Percentiles rank a stretch among this genome's conserved stretches.
phyloP scores from a whole-genome alignment of 305 asterid genomes.

The Fraxinus dipetala region DNA sequence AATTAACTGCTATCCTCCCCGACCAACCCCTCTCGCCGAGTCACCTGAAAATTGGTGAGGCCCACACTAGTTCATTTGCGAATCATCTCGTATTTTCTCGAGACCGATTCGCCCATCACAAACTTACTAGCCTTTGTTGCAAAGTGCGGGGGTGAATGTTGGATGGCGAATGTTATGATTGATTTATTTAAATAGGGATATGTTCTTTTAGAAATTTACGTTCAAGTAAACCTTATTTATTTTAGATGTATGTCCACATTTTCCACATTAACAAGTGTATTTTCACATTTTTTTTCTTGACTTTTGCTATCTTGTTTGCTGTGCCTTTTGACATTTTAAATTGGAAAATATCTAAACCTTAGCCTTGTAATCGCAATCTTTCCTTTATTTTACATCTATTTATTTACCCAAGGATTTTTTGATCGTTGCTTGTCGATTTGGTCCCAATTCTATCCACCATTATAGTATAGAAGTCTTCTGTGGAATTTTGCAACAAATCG shows the following conservation, averaged over 20 bases:
- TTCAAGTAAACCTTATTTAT: not conserved
- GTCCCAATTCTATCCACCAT: not conserved
- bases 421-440: not conserved
- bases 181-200: not conserved
- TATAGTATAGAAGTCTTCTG: not conserved
- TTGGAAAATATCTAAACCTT: not conserved
- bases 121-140: not conserved
- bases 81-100: not conserved
- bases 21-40: not conserved
- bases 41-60: not conserved
- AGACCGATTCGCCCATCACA: not conserved
- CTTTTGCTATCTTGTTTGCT: not conserved
- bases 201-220: not conserved
- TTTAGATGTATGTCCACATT: not conserved
- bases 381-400: not conserved
- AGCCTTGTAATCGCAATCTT: not conserved
- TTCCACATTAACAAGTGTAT: not conserved
- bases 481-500: not conserved
- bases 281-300: not conserved
- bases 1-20: not conserved
- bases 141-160: not conserved
- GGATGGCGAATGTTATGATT: not conserved
- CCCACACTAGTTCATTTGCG: not conserved
- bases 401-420: not conserved
- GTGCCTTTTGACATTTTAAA: not conserved